Evolutionary conservation across 2,329 filamentous ascomycete genomes (phyloP), one percentile per base, ranked within the genome.

Genomic region (Pseudomassariella vexata): DNA sequence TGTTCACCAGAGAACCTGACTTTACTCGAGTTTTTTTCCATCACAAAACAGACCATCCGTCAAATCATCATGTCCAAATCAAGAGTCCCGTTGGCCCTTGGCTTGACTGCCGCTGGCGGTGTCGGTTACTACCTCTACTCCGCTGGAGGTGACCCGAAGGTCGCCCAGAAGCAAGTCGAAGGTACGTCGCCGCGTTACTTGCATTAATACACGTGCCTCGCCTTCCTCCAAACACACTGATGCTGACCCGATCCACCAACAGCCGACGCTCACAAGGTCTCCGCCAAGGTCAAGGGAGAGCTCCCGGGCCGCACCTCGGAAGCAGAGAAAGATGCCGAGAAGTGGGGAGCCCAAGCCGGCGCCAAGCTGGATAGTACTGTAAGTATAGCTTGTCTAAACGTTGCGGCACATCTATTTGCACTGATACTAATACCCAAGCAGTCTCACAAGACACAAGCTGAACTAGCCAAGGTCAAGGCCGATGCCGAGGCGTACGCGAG

Each of bases 101-200:
- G 80, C 48, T 61, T 78, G 45, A 74, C 69, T 38, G 78, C 76
- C 44, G 81, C 73, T 19, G 76, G 75, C 48, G 82, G 79, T 43
- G 66, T 79, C 37, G 87, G 84, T 25, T 96, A 95, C 72, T 96
- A 96, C 68, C 74, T 96, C 41, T 98, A 94, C 70, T 71, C 65
- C 31, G 83, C 89, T 11, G 90, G 90, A 40, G 89, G 90, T 36
- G 75, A 79, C 57, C 72, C 86, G 31, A 85, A 83, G 60, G 78
- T 74, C 30, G 90, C 89, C n/a, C 78, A 88, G 72, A 85, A 90
- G 70, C 71, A 92, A 59, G 73, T 85, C 46, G 85, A 95, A 68
- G 76, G 90, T 95, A 25, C 28, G 6, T 26, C 10, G 29, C n/a
- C n/a, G n/a, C n/a, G n/a, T n/a, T n/a, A n/a, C n/a, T n/a, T n/a